Percentiles rank a stretch among this genome's conserved stretches.
Evolutionary conservation across 176 grass and related monocot genomes (phyloP).

Genomic region (Avena atlantica): DNA sequence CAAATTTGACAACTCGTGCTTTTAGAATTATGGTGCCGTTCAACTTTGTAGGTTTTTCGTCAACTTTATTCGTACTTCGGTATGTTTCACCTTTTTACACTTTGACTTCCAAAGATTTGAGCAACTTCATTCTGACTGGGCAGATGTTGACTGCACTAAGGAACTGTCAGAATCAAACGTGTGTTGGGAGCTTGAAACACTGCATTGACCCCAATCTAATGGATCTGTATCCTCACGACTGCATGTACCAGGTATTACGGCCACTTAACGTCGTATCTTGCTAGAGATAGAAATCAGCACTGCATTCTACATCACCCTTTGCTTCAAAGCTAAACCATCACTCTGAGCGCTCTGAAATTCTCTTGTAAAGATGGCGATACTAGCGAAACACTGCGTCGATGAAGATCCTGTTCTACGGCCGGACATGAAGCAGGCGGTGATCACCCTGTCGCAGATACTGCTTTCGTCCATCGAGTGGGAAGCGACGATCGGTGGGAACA

Average conservation of each 20-base stretch:
- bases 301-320: constrained; percentile 21
- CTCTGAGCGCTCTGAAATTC: constrained; percentile 2
- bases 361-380: constrained; percentile 71
- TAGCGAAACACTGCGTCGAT: constrained; percentile 92
- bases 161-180: constrained; percentile 62
- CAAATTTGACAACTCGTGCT: background rate
- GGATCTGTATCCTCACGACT: constrained; percentile 90
- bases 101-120: constrained; percentile 14
- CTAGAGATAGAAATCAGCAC: background rate
- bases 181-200: constrained; percentile 70
- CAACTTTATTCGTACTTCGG: constrained; percentile 1
- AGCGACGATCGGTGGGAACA: constrained; percentile 79
- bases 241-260: constrained; percentile 73
- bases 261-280: background rate
- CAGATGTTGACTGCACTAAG: constrained; percentile 91
- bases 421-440: constrained; percentile 98
- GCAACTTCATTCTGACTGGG: constrained; percentile 11
- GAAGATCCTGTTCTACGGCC: constrained; percentile 93
- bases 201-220: constrained; percentile 79
- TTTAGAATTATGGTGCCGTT: background rate
- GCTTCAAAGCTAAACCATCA: background rate
- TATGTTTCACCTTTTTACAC: constrained; percentile 29
- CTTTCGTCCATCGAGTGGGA: constrained; percentile 97
- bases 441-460: constrained; percentile 92
- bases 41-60: background rate